Evolutionary conservation across 2,329 filamentous ascomycete genomes (phyloP).

Genomic region (Arachnopeziza araneosa): DNA sequence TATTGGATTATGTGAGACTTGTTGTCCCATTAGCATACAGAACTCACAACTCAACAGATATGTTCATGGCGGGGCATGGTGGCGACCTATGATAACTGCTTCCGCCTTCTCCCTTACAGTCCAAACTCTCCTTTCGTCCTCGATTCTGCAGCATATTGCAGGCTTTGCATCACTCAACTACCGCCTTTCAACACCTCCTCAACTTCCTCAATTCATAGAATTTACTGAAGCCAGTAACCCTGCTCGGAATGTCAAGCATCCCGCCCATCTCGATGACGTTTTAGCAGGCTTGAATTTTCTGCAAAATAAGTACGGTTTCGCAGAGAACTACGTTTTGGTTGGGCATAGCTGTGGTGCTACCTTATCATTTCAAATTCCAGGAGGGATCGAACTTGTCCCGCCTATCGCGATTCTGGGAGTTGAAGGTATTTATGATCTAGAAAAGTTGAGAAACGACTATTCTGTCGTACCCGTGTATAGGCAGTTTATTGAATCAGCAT

Average conservation of each 20-base stretch:
- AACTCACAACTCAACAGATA: constrained; percentile 1
- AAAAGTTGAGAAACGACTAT: constrained; percentile 13
- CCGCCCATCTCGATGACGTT: constrained; percentile 56
- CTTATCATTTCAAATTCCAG: constrained; percentile 50
- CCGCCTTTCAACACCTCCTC: constrained; percentile 52
- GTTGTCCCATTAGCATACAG: not conserved
- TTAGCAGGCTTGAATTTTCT: constrained; percentile 45
- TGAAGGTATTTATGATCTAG: constrained; percentile 62
- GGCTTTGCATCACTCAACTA: constrained; percentile 62
- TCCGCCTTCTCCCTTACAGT: constrained; percentile 16
- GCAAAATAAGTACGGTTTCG: constrained; percentile 40
- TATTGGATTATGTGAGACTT: constrained; percentile 1
- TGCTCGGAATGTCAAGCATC: constrained; percentile 47
- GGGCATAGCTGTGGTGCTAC: constrained; percentile 62
- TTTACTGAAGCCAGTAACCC: constrained; percentile 3
- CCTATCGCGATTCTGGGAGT: constrained; percentile 53
- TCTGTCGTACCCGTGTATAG: constrained; percentile 13
- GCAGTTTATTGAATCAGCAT: constrained; percentile 31
- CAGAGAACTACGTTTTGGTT: constrained; percentile 45
- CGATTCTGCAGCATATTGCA: constrained; percentile 36
- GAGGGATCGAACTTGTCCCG: constrained; percentile 8
- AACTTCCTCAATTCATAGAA: constrained; percentile 32
- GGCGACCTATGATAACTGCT: constrained; percentile 46
- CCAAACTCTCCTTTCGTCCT: constrained; percentile 13
- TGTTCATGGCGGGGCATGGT: constrained; percentile 58